Conservation (phyloP, 805 yeast genomes). For the Vanderwaltozyma verrucispora region DNA sequence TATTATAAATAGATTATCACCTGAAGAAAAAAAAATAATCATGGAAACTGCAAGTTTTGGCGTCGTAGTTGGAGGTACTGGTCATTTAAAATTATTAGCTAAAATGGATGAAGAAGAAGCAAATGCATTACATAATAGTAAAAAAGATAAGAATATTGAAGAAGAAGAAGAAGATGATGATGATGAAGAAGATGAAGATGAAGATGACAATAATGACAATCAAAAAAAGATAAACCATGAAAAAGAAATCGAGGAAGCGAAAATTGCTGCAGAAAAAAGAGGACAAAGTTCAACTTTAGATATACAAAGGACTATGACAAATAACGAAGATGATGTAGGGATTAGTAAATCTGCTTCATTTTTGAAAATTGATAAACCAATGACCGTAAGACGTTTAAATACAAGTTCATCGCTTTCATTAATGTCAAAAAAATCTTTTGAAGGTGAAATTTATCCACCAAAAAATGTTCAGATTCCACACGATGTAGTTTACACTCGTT, state of each 20-base stretch:
- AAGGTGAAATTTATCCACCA: conserved; percentile 25
- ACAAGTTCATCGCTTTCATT: conserved; percentile 16
- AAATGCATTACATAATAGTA: conserved; percentile 14
- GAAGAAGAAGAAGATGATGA: conserved; percentile 22
- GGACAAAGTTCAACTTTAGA: not conserved
- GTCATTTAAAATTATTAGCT: conserved; percentile 33
- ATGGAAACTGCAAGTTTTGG: conserved; percentile 46
- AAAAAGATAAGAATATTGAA: not conserved
- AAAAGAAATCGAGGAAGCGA: not conserved
- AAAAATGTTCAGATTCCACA: conserved; percentile 31
- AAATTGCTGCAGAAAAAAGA: not conserved
- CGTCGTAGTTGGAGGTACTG: conserved; percentile 71
- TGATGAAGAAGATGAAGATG: conserved; percentile 1
- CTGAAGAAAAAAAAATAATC: conserved; percentile 41
- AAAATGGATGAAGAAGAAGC: conserved; percentile 3
- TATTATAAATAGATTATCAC: conserved; percentile 44
- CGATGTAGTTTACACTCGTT: conserved; percentile 76
- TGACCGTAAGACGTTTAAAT: conserved; percentile 30
- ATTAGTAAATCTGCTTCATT: conserved; percentile 27
- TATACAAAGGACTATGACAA: conserved; percentile 17
- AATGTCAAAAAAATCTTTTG: conserved; percentile 8
- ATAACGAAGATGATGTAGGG: conserved; percentile 31
- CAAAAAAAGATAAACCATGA: not conserved
- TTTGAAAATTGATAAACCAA: conserved; percentile 37
- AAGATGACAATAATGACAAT: not conserved